These are phyloP conservation scores for Plasmodium vinckei DNA, from an alignment of 169 alveolate species.

Conservation along the genomic window DNA sequence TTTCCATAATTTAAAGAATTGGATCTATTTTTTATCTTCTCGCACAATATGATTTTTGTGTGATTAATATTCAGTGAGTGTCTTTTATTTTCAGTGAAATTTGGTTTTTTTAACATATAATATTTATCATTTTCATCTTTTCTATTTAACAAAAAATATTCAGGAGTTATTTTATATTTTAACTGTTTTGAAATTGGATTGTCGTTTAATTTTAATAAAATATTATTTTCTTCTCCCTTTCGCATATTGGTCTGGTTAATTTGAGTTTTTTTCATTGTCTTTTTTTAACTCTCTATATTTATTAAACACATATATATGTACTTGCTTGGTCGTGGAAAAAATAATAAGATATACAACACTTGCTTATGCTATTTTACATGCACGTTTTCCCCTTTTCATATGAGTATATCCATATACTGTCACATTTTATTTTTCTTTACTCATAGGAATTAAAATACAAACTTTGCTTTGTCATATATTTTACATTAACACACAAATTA, in stretches of 20 bases:
- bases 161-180: slow-evolving; percentile 21
- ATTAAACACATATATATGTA: no score
- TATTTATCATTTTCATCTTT: slow-evolving; percentile 25
- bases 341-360: no score
- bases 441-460: no score
- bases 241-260: background rate
- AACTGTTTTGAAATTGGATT: slow-evolving; percentile 3
- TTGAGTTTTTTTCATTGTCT: background rate
- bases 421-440: no score
- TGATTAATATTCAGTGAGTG: background rate
- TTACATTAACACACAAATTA: no score
- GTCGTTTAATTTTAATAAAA: slow-evolving; percentile 11
- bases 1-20: background rate
- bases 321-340: no score
- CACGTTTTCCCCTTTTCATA: no score
- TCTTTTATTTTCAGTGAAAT: background rate
- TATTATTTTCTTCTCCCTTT: slow-evolving; percentile 6
- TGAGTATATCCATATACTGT: no score
- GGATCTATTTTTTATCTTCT: background rate
- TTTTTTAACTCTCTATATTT: background rate
- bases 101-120: slow-evolving; percentile 8
- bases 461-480: no score
- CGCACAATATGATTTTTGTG: slow-evolving; percentile 11
- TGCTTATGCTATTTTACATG: no score
- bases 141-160: slow-evolving; percentile 23